Evolutionary conservation across 345 rosid genomes (phyloP).

Genomic region (Lepidium didymum): DNA sequence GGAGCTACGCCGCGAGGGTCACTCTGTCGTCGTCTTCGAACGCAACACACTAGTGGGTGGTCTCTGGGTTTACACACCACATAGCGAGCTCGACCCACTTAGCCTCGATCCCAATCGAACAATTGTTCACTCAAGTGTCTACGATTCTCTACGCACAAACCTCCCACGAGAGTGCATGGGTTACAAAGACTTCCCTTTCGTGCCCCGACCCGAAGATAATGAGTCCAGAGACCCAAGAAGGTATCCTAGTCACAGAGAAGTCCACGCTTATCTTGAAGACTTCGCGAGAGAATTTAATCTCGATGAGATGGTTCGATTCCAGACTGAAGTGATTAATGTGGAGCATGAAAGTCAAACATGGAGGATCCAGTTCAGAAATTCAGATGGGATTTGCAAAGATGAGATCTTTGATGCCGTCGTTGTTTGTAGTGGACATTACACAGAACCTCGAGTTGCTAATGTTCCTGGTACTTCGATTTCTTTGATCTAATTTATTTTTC

Average conservation of each 20-base stretch:
- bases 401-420: constrained; percentile 69
- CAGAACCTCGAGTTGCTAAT: constrained; percentile 61
- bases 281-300: constrained; percentile 55
- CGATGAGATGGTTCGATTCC: constrained; percentile 58
- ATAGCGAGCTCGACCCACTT: constrained; percentile 56
- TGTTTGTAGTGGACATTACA: constrained; percentile 61
- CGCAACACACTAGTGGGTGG: constrained; percentile 58
- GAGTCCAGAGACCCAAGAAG: constrained; percentile 54
- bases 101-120: constrained; percentile 54
- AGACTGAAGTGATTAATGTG: constrained; percentile 41
- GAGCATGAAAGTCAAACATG: constrained; percentile 33
- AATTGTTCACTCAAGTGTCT: constrained; percentile 62
- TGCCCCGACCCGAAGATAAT: constrained; percentile 18
- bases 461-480: constrained; percentile 43
- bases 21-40: constrained; percentile 63
- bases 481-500: neutral
- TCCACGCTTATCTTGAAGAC: constrained; percentile 52
- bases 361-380: constrained; percentile 42
- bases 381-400: neutral
- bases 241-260: constrained; percentile 70
- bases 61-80: constrained; percentile 64
- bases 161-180: constrained; percentile 90
- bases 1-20: constrained; percentile 69
- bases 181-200: constrained; percentile 62
- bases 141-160: constrained; percentile 76